phyloP scores from a whole-genome alignment of 768 basidiomycete genomes.

The Russula dissimulans region DNA sequence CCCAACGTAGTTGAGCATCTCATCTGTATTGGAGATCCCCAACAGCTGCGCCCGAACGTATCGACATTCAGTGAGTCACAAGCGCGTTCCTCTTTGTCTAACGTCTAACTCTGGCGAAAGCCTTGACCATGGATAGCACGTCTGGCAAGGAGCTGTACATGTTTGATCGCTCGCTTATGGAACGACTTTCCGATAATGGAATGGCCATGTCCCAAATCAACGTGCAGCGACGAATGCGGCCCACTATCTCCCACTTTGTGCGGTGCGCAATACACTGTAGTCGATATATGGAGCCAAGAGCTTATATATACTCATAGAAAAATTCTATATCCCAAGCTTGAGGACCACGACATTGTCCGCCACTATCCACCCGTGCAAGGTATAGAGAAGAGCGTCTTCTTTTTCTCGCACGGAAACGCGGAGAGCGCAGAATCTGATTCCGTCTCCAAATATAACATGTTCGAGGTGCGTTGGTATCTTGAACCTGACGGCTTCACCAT shows the following conservation, averaged over 20 bases:
- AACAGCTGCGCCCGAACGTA: constrained; percentile 61
- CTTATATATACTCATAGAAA: constrained; percentile 27
- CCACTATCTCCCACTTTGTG: constrained; percentile 53
- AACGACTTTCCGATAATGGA: constrained; percentile 49
- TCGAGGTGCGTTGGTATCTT: constrained; percentile 40
- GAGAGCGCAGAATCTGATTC: constrained; percentile 60
- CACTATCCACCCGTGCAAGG: constrained; percentile 51
- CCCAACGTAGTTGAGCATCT: constrained; percentile 47
- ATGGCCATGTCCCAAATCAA: constrained; percentile 61
- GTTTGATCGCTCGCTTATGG: constrained; percentile 66
- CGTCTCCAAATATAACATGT: constrained; percentile 54
- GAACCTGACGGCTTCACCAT: no score
- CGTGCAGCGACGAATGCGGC: constrained; percentile 70
- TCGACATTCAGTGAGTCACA: constrained; percentile 46
- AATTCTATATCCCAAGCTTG: constrained; percentile 51
- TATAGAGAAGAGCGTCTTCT: constrained; percentile 55
- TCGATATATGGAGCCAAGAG: neutral
- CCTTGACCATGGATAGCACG: constrained; percentile 58
- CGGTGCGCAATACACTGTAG: constrained; percentile 29
- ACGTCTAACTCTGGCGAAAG: constrained; percentile 28
- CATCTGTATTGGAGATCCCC: constrained; percentile 74
- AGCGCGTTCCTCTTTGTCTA: neutral
- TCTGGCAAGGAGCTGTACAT: constrained; percentile 46
- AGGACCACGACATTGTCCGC: constrained; percentile 46
- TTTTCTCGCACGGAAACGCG: constrained; percentile 50